A percentile compares a stretch with the other conserved stretches of the same genome.
These are phyloP conservation scores for Vanderwaltozyma verrucispora DNA, from an alignment of 805 yeast species.

Conservation along the genomic window DNA sequence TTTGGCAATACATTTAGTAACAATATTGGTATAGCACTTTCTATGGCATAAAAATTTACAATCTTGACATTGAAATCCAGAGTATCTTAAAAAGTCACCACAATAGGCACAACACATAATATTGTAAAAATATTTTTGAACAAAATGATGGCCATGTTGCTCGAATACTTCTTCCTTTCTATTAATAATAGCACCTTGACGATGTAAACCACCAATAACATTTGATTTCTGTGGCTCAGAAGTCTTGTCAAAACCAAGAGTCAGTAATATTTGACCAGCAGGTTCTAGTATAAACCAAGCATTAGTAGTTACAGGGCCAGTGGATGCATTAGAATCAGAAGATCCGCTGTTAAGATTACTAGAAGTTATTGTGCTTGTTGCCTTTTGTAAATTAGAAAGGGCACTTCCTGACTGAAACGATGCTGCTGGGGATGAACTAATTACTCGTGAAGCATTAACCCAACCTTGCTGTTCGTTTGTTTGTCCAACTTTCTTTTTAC, in stretches of 20 bases:
- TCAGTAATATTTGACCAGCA: slow-evolving; percentile 76
- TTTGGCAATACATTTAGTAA: slow-evolving; percentile 74
- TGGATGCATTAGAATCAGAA: background rate
- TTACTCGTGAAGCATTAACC: slow-evolving; percentile 58
- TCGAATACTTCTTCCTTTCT: slow-evolving; percentile 82
- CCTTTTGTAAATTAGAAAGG: background rate
- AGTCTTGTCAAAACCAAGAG: slow-evolving; percentile 71
- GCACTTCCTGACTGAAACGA: background rate
- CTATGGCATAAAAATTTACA: slow-evolving; percentile 73
- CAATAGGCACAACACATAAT: slow-evolving; percentile 97
- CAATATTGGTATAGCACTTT: slow-evolving; percentile 70
- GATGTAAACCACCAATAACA: slow-evolving; percentile 58
- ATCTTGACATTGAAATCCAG: slow-evolving; percentile 82
- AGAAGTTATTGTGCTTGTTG: background rate
- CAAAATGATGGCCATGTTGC: slow-evolving; percentile 95
- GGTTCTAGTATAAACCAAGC: slow-evolving; percentile 93
- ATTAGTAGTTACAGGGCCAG: slow-evolving; percentile 23
- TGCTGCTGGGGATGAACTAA: slow-evolving; percentile 1
- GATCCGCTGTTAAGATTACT: background rate
- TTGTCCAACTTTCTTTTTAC: slow-evolving; percentile 76
- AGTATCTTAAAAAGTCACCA: slow-evolving; percentile 84
- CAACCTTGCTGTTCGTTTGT: slow-evolving; percentile 69
- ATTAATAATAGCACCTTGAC: slow-evolving; percentile 97
- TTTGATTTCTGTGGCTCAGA: slow-evolving; percentile 36
- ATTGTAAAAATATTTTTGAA: slow-evolving; percentile 87